phyloP scores from a whole-genome alignment of 2,329 filamentous ascomycete genomes.

The Juglanconis oblonga region DNA sequence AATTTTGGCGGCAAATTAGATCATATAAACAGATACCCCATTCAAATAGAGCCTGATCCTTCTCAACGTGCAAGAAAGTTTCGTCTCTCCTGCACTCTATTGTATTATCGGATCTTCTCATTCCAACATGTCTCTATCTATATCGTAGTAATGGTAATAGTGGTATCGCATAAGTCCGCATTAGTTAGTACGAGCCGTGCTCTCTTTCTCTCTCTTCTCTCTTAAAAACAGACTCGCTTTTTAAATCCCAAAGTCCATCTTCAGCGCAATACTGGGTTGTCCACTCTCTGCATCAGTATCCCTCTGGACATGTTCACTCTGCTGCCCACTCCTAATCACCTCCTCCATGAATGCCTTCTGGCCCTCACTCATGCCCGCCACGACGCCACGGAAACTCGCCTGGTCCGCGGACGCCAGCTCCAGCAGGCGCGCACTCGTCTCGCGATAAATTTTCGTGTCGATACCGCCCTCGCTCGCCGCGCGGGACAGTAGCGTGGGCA shows the following conservation, averaged over 20 bases:
- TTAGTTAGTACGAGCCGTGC: neutral
- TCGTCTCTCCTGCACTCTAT: too few species aligned
- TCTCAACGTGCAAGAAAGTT: too few species aligned
- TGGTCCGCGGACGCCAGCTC: slow-evolving; percentile 79
- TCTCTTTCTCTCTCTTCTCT: neutral
- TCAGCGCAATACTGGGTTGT: slow-evolving; percentile 83
- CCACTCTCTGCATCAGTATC: slow-evolving; percentile 41
- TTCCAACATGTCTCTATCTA: neutral
- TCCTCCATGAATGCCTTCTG: slow-evolving; percentile 78
- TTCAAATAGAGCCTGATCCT: neutral
- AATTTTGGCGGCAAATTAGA: slow-evolving; percentile 55
- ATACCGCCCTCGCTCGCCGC: slow-evolving; percentile 61
- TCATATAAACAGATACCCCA: slow-evolving; percentile 14
- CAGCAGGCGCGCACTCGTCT: slow-evolving; percentile 73
- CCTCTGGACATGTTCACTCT: slow-evolving; percentile 39
- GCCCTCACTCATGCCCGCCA: slow-evolving; percentile 66
- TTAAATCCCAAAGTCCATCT: slow-evolving; percentile 79
- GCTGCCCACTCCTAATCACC: slow-evolving; percentile 66
- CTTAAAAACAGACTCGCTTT: neutral
- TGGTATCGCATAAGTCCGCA: neutral
- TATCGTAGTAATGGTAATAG: neutral
- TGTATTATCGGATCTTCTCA: neutral
- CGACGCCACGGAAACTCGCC: slow-evolving; percentile 68
- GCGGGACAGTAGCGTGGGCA: slow-evolving; percentile 73
- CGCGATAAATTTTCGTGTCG: slow-evolving; percentile 53